Base-by-base conservation (phyloP, 805 yeast species). In the Metschnikowia reukaufii region DNA sequence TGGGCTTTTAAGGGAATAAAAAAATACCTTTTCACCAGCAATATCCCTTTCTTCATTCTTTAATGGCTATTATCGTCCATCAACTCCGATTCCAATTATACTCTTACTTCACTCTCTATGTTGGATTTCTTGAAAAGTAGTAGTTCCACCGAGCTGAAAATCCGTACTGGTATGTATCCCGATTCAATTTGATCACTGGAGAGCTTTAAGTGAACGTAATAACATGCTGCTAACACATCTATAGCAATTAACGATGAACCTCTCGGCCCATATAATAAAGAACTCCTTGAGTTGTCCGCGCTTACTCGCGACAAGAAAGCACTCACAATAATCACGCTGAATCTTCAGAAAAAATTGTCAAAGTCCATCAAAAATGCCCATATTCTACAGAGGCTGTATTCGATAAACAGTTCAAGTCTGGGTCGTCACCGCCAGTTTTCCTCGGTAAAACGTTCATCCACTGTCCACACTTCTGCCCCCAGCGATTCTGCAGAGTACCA, bases 261-360 rank as follows among this genome's bases (percentile, higher is more conserved):
- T 1, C 66, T 73, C 55, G 83, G 86, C 1, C 84, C 84, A 0
- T 77, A 78, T 6, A 77, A 81, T n/a, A 66, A 74, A 5, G 77
- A 81, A 48, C 65, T 82, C 58, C 74, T 75, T 47, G 81, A 79
- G 41, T 62, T 82, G 2, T 72, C 84, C 0, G 62, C 67, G 2
- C 59, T 79, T 18, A 72, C 86, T 0, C 70, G 66, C 45, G 62
- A 70, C 39, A 50, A 67, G 13, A 66, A 64, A 49, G 67, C 74
- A 9, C 54, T 77, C 23, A 59, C 62, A 13, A 67, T 65, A 25
- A 74, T 82, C 6, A 62, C 65, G 5, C 64, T 62, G 25, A 66
- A 71, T 5, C 49, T 82, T 4, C 58, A 59, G 16, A 78, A 73
- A 53, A 61, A 79, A 38, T 51, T 82, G 4, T 63, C 62, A 25